Evolutionary conservation across 768 basidiomycete genomes (phyloP).

Genomic region (Butyriboletus loyo): DNA sequence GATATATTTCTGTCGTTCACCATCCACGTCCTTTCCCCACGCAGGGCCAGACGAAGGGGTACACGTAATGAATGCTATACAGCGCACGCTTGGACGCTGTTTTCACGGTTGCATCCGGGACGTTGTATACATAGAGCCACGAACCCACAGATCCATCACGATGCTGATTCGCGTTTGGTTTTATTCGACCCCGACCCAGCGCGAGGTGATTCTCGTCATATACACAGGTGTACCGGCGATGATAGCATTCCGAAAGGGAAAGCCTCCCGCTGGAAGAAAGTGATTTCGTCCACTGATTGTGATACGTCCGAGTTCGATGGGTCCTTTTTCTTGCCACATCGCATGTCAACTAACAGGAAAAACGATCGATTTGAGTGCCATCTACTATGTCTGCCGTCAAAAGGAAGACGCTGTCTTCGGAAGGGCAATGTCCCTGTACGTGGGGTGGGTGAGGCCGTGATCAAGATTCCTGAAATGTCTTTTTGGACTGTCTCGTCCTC

Average conservation of each 20-base stretch:
- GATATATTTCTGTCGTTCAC: too few species aligned
- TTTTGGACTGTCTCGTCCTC: too few species aligned
- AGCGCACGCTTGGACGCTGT: not conserved
- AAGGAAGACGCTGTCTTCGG: not conserved
- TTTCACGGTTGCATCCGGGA: not conserved
- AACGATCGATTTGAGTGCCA: not conserved
- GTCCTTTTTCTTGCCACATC: not conserved
- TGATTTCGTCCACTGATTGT: not conserved
- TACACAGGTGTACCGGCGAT: not conserved
- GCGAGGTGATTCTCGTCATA: constrained; percentile 1
- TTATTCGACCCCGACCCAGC: not conserved
- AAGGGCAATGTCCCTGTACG: too few species aligned
- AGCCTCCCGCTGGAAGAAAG: not conserved
- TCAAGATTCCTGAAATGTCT: too few species aligned
- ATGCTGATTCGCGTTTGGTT: not conserved
- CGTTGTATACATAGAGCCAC: not conserved
- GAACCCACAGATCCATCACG: not conserved
- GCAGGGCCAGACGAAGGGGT: not conserved
- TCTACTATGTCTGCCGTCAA: not conserved
- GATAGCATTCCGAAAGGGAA: not conserved
- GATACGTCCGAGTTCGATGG: not conserved
- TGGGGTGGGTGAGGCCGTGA: too few species aligned
- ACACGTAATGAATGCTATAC: constrained; percentile 2
- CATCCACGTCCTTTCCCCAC: not conserved
- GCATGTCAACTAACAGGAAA: not conserved